Evolutionary conservation across 1,284 basidiomycete species (phyloP).

Genomic region (Singerocomus inundabilis): DNA sequence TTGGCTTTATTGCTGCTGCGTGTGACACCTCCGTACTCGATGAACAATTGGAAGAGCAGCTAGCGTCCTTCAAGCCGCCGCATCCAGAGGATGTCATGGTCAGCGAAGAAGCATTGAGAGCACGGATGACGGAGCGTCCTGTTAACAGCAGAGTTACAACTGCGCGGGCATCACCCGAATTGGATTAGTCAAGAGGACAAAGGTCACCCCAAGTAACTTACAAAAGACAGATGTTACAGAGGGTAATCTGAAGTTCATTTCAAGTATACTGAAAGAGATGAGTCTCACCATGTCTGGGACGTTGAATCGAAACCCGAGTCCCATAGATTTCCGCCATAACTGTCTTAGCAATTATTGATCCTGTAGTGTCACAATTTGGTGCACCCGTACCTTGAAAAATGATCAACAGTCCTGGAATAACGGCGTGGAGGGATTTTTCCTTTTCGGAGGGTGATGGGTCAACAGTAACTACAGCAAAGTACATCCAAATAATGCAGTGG

Average conservation of each 20-base stretch:
- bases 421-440: background rate
- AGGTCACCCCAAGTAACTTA: background rate
- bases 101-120: slow-evolving; percentile 42
- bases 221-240: background rate
- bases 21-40: slow-evolving; percentile 56
- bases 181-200: slow-evolving; percentile 14
- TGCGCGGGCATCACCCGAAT: slow-evolving; percentile 22
- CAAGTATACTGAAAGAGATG: slow-evolving; percentile 1
- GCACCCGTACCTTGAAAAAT: background rate
- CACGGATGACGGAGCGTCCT: slow-evolving; percentile 32
- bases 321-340: background rate
- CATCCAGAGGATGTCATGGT: slow-evolving; percentile 53
- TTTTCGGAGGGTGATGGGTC: background rate
- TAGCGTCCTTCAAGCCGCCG: slow-evolving; percentile 46
- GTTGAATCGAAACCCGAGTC: too few relatives aligned
- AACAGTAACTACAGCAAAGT: background rate
- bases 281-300: background rate
- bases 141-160: slow-evolving; percentile 24
- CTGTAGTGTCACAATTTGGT: background rate
- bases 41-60: slow-evolving; percentile 75
- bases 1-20: slow-evolving; percentile 92
- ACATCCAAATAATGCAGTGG: background rate
- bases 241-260: background rate
- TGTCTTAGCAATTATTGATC: background rate
- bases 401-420: background rate